Percentiles rank a stretch among this genome's conserved stretches.
phyloP scores from a whole-genome alignment of 1,139 yeast genomes.

The Sugiyamaella castrensis region DNA sequence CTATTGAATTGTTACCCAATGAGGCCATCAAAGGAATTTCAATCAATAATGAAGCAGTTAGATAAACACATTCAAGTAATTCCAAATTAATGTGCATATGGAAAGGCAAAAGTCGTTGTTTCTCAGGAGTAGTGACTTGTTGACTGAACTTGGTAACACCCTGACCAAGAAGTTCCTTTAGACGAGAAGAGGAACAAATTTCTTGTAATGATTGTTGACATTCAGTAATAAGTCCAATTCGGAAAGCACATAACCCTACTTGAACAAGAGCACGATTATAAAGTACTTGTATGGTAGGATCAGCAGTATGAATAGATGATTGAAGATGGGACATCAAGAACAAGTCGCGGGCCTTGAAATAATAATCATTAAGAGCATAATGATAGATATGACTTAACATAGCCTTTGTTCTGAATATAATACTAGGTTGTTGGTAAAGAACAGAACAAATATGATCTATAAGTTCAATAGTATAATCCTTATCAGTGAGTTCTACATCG shows the following conservation, averaged over 20 bases:
- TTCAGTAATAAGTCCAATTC: conserved; percentile 81
- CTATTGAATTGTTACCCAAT: conserved; percentile 43
- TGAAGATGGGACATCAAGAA: conserved; percentile 82
- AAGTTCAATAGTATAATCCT: conserved; percentile 50
- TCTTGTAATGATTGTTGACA: conserved; percentile 86
- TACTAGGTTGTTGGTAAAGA: conserved; percentile 63
- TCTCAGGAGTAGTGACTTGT: conserved; percentile 57
- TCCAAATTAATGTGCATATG: conserved; percentile 98
- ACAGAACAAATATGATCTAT: conserved; percentile 64
- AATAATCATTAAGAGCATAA: conserved; percentile 83
- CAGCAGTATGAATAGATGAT: conserved; percentile 77
- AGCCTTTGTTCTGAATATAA: conserved; percentile 76
- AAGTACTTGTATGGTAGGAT: conserved; percentile 80
- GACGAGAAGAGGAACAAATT: conserved; percentile 79
- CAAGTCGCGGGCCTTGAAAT: conserved; percentile 81
- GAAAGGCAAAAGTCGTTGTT: conserved; percentile 89
- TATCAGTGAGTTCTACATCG: conserved; percentile 20
- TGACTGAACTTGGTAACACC: conserved; percentile 67
- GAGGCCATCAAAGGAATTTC: conserved; percentile 89
- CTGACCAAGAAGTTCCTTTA: conserved; percentile 93
- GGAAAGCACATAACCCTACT: conserved; percentile 93
- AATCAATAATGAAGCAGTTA: conserved; percentile 83
- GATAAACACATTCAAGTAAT: conserved; percentile 88
- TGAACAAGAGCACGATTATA: conserved; percentile 96
- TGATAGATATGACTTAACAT: conserved; percentile 84